These are phyloP conservation scores for Globisporangium apiculatum DNA, from an alignment of 352 stramenopile species.

Conservation along the genomic window DNA sequence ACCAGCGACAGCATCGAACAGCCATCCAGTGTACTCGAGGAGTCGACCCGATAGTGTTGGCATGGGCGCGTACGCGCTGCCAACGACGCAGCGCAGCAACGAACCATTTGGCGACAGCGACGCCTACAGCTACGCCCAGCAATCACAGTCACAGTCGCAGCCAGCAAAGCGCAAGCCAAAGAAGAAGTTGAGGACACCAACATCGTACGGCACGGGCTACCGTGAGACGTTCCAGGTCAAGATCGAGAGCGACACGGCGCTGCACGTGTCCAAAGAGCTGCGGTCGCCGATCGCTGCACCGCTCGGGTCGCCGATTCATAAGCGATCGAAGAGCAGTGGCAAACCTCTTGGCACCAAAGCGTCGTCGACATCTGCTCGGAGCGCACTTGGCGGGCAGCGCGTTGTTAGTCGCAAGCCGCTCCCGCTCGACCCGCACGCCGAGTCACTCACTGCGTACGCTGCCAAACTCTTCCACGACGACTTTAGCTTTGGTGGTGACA, in stretches of 20 bases:
- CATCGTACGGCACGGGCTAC: neutral
- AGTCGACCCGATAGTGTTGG: conserved; percentile 6
- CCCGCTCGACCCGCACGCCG: neutral
- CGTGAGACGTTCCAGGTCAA: conserved; percentile 27
- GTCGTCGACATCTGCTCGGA: neutral
- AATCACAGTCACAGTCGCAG: conserved; percentile 3
- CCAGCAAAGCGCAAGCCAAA: conserved; percentile 11
- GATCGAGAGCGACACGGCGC: conserved; percentile 33
- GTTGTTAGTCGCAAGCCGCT: neutral
- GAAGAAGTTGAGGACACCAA: conserved; percentile 27
- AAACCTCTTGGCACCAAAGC: neutral
- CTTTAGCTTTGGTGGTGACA: conserved; percentile 5
- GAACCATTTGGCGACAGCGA: neutral
- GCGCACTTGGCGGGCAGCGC: neutral
- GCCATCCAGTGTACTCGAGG: conserved; percentile 22
- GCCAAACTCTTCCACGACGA: conserved; percentile 59
- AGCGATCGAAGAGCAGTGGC: conserved; percentile 6
- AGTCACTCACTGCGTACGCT: conserved; percentile 67
- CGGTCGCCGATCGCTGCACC: conserved; percentile 24
- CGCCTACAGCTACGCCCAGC: conserved; percentile 6
- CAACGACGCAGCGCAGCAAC: neutral
- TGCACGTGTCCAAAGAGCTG: conserved; percentile 28
- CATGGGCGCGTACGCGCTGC: conserved; percentile 9
- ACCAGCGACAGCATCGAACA: neutral
- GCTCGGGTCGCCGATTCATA: conserved; percentile 13